phyloP scores from a whole-genome alignment of 805 yeast genomes.

The Candida xyloterini region DNA sequence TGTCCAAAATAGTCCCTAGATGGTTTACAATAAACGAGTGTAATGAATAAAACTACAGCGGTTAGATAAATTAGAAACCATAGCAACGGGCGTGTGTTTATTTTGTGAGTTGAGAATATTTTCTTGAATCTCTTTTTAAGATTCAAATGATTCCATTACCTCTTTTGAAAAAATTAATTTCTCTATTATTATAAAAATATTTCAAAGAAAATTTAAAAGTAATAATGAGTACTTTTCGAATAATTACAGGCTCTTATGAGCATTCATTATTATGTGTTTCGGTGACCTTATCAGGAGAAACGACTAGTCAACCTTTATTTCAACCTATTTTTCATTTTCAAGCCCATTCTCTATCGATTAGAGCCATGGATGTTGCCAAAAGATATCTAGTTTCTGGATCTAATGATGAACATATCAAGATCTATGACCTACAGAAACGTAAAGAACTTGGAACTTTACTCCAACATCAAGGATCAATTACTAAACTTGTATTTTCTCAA shows the following conservation, averaged over 20 bases:
- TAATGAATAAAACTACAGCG: not conserved
- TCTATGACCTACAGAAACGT: slow-evolving; percentile 90
- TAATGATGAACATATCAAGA: slow-evolving; percentile 92
- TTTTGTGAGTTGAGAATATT: too few relatives aligned
- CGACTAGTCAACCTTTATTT: slow-evolving; percentile 57
- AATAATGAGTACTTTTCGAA: slow-evolving; percentile 48
- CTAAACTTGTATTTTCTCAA: slow-evolving; percentile 67
- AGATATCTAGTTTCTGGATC: slow-evolving; percentile 90
- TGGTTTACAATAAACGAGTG: not conserved
- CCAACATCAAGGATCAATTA: slow-evolving; percentile 85
- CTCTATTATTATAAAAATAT: not conserved
- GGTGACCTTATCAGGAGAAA: slow-evolving; percentile 50
- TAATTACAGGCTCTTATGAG: slow-evolving; percentile 93
- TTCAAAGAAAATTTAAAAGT: slow-evolving; percentile 1
- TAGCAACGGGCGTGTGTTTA: too few relatives aligned
- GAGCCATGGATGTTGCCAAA: slow-evolving; percentile 76
- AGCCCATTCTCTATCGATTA: slow-evolving; percentile 87
- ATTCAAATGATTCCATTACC: too few relatives aligned
- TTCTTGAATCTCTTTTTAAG: too few relatives aligned
- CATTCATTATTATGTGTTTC: slow-evolving; percentile 87
- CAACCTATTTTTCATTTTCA: slow-evolving; percentile 95
- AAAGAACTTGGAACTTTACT: slow-evolving; percentile 89
- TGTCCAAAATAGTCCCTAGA: not conserved
- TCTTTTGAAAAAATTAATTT: too few relatives aligned
- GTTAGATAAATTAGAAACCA: too few relatives aligned